Evolutionary conservation across 1,284 basidiomycete species (phyloP).

Genomic region (Nidula niveotomentosa): DNA sequence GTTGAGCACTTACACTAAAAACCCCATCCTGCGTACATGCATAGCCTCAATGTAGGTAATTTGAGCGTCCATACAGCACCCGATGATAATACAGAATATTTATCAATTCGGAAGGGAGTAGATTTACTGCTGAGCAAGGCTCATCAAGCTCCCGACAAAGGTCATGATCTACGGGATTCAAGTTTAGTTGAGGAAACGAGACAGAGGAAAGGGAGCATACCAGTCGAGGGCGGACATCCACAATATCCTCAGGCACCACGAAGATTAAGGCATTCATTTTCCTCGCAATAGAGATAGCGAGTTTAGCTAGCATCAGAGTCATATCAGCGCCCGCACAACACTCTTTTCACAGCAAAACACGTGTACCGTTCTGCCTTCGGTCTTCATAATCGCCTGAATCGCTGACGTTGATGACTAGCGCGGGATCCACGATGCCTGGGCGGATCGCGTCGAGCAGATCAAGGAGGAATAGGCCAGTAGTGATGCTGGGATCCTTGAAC

Average conservation of each 20-base stretch:
- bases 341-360: slow-evolving; percentile 1
- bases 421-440: slow-evolving; percentile 95
- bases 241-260: slow-evolving; percentile 96
- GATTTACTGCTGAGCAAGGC: slow-evolving; percentile 33
- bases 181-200: background rate
- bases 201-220: slow-evolving; percentile 44
- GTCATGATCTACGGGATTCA: slow-evolving; percentile 55
- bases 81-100: no score
- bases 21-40: no score
- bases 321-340: background rate
- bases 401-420: slow-evolving; percentile 66
- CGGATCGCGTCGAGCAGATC: slow-evolving; percentile 90
- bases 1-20: no score
- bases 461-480: slow-evolving; percentile 92
- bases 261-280: slow-evolving; percentile 98
- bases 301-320: slow-evolving; percentile 62
- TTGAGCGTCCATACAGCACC: background rate
- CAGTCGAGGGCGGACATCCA: slow-evolving; percentile 82
- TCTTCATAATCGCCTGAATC: slow-evolving; percentile 84
- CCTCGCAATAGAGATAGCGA: slow-evolving; percentile 96
- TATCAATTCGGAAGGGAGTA: no score
- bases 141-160: slow-evolving; percentile 73
- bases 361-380: slow-evolving; percentile 85
- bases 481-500: slow-evolving; percentile 94
- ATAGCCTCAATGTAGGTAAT: background rate